These are phyloP conservation scores for Myxozyma neglecta DNA, from an alignment of 805 yeast genomes.

Conservation along the genomic window DNA sequence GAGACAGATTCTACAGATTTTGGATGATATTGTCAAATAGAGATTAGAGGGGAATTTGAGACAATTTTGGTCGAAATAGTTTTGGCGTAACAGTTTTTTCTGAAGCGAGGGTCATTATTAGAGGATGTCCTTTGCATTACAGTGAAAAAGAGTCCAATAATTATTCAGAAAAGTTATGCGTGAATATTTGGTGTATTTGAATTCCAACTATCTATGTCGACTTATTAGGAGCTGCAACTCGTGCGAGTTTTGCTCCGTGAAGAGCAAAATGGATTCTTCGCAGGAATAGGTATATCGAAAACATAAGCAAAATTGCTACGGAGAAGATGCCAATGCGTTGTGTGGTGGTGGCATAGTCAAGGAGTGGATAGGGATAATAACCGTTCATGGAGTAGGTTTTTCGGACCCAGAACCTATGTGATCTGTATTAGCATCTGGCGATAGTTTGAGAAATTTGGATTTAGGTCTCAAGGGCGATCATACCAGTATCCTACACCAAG, in stretches of 20 bases:
- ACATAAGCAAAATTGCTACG: slow-evolving; percentile 11
- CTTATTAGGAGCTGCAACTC: not conserved
- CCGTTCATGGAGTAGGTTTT: slow-evolving; percentile 15
- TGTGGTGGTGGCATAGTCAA: slow-evolving; percentile 2
- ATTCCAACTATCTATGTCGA: too few relatives aligned
- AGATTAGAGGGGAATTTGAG: too few relatives aligned
- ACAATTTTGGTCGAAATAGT: not conserved
- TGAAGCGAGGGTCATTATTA: not conserved
- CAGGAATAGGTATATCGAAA: not conserved
- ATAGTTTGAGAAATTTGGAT: not conserved
- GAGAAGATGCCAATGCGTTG: slow-evolving; percentile 18
- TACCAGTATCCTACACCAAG: slow-evolving; percentile 26
- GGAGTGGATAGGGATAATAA: slow-evolving; percentile 24
- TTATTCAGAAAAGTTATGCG: too few relatives aligned
- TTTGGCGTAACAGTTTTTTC: not conserved
- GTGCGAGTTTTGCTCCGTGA: not conserved
- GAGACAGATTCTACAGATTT: slow-evolving; percentile 2
- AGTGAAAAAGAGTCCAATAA: too few relatives aligned
- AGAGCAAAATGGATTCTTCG: slow-evolving; percentile 4
- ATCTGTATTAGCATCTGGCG: not conserved
- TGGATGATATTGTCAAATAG: not conserved
- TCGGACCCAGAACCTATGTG: slow-evolving; percentile 26
- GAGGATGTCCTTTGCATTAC: too few relatives aligned
- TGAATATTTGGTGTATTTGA: too few relatives aligned
- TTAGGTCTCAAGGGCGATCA: not conserved